A percentile compares a stretch with the other conserved stretches of the same genome.
Evolutionary conservation across 768 basidiomycete species (phyloP).

Genomic region (Tephrocybe sp.): DNA sequence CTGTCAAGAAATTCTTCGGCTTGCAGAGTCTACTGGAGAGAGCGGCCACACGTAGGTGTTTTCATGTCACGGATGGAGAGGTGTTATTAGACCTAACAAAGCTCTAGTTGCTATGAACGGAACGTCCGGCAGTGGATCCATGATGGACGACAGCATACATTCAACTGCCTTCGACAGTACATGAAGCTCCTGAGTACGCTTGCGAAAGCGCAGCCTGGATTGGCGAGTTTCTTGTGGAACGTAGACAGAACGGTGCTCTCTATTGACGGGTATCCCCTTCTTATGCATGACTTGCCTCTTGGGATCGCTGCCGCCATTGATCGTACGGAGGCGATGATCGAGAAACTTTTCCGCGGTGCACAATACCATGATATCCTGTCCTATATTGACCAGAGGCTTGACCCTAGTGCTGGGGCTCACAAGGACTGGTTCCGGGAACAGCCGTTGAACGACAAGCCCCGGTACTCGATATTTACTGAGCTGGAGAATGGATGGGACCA

Average conservation of each 20-base stretch:
- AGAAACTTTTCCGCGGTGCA: neutral
- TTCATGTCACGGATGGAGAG: no score
- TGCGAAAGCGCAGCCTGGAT: neutral
- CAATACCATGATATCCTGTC: neutral
- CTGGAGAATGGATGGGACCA: neutral
- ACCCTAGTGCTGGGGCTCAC: neutral
- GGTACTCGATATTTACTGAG: neutral
- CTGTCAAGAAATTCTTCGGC: neutral
- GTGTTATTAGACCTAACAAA: no score
- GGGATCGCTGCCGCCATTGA: neutral
- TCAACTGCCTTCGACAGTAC: neutral
- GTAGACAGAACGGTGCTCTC: neutral
- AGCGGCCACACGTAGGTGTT: no score
- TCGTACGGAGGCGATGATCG: neutral
- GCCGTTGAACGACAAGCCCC: neutral
- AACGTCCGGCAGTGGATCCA: neutral
- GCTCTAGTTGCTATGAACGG: neutral
- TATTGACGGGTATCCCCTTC: neutral
- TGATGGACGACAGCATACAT: neutral
- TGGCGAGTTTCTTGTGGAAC: constrained; percentile 1
- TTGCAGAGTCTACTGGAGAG: neutral
- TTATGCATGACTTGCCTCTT: neutral
- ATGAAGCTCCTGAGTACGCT: neutral
- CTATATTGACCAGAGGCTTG: neutral
- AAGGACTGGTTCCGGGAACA: constrained; percentile 4